Evolutionary conservation across 257 asterid species (phyloP), one percentile per base, ranked within the genome.

Genomic region (Plantago ovata): DNA sequence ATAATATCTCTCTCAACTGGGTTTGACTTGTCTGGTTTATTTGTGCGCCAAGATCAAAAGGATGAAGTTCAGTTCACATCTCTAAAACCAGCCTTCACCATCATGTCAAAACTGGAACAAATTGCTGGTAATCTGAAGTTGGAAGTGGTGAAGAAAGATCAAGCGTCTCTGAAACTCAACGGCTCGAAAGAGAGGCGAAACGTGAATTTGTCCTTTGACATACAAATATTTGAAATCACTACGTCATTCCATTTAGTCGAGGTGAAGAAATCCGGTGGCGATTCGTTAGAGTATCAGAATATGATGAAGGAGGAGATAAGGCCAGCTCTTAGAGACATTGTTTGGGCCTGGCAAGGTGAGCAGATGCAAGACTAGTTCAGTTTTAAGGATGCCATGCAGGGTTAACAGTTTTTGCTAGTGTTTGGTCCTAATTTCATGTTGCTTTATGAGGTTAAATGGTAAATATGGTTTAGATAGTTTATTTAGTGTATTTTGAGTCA

Each of bases 1-100:
- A 85, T 89, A 43, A 78, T 89, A 28, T 89, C 96, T 32, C 95
- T 85, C 56, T 89, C 96, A 18, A 73, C 76, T 10, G 89, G 93
- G 2, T 77, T 89, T 6, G 94, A 89, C 72, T 60, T 89, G 66
- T 89, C 94, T 32, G 90, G 94, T 56, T 58, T 86, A 32, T 89
- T 89, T 19, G 86, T 84, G 75, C 68, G 64, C 59, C 58, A 58
- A 14, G 85, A 79, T 32, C 65, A 82, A 61, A 89, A 80, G 78
- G 93, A 82, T 13, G 94, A 82, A 48, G 71, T 79, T 59, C 82
- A 71, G 53, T 86, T 89, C 65, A 84, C 89, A 13, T 80, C 95
- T 0, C 60, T 61, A 13, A 60, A 58, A 55, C 61, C 89, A 3
- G 75, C 71, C 2, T 16, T 69, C 6, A 47, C 69, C 4, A 86